Evolutionary conservation across 495 filamentous ascomycete species (phyloP).

Genomic region (Aspergillus coremiiformis): DNA sequence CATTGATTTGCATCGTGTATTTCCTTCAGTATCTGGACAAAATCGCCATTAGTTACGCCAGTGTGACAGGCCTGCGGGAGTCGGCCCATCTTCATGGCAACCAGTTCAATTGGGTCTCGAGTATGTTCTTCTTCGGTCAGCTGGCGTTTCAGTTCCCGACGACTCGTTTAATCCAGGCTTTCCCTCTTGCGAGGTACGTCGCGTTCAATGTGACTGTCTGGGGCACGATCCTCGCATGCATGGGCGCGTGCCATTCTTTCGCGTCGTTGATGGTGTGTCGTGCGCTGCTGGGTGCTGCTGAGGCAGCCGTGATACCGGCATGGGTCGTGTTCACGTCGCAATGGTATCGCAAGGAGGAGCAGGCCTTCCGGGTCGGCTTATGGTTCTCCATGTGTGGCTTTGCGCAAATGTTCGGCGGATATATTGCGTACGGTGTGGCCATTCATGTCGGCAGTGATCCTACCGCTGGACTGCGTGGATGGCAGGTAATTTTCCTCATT

Average conservation of each 20-base stretch:
- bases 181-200: conserved; percentile 46
- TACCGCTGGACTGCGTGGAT: conserved; percentile 36
- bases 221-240: conserved; percentile 49
- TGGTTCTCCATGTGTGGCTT: conserved; percentile 49
- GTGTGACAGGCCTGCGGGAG: conserved; percentile 29
- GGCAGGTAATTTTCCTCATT: conserved; percentile 55
- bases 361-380: conserved; percentile 40
- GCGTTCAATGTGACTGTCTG: conserved; percentile 44
- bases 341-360: conserved; percentile 49
- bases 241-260: conserved; percentile 43
- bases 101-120: conserved; percentile 39
- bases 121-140: conserved; percentile 38
- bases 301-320: conserved; percentile 50
- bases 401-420: conserved; percentile 48
- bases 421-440: conserved; percentile 51
- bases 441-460: conserved; percentile 21
- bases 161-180: conserved; percentile 36
- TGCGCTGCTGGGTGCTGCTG: conserved; percentile 54
- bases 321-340: conserved; percentile 38
- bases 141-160: conserved; percentile 38
- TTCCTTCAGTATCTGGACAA: conserved; percentile 44
- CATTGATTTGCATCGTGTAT: conserved; percentile 26
- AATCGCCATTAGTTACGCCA: conserved; percentile 39
- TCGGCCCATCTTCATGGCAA: conserved; percentile 28
- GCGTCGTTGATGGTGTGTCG: conserved; percentile 32